phyloP scores from a whole-genome alignment of 768 basidiomycete genomes.

The Hygrocybe coccinea region DNA sequence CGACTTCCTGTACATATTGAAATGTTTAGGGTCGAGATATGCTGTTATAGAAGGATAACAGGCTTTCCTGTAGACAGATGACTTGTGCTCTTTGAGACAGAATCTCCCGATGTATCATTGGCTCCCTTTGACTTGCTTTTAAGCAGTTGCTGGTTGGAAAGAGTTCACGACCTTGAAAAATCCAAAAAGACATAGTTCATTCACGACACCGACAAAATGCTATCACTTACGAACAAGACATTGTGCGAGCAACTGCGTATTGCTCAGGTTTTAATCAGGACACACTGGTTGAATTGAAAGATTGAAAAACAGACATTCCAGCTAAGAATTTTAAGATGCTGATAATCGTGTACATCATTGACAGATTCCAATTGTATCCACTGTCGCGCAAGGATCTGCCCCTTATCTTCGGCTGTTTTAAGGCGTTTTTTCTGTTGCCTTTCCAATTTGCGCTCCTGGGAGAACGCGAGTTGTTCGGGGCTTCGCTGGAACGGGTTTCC shows the following conservation, averaged over 20 bases:
- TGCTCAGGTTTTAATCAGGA: conserved; percentile 12
- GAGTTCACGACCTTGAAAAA: conserved; percentile 59
- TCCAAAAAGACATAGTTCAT: conserved; percentile 1
- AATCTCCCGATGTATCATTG: conserved; percentile 77
- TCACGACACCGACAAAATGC: neutral
- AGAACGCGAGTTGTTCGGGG: conserved; percentile 52
- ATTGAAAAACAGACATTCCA: conserved; percentile 78
- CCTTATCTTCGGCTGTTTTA: conserved; percentile 18
- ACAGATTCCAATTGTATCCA: conserved; percentile 35
- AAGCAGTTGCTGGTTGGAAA: conserved; percentile 85
- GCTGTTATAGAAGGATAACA: neutral
- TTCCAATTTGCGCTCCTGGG: conserved; percentile 50
- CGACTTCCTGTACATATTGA: conserved; percentile 66
- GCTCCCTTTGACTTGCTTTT: conserved; percentile 65
- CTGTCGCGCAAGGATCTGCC: conserved; percentile 30
- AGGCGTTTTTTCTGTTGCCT: conserved; percentile 24
- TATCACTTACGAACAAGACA: conserved; percentile 65
- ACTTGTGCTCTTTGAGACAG: conserved; percentile 69
- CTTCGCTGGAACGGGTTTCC: conserved; percentile 14
- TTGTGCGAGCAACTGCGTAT: conserved; percentile 65
- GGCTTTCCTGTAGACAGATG: conserved; percentile 73
- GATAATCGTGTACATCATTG: conserved; percentile 22
- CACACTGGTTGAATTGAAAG: conserved; percentile 5
- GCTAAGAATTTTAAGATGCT: conserved; percentile 56
- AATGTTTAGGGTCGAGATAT: conserved; percentile 1